Evolutionary conservation across 2,329 filamentous ascomycete genomes (phyloP), one percentile per base, ranked within the genome.

Genomic region (Pyricularia grisea): DNA sequence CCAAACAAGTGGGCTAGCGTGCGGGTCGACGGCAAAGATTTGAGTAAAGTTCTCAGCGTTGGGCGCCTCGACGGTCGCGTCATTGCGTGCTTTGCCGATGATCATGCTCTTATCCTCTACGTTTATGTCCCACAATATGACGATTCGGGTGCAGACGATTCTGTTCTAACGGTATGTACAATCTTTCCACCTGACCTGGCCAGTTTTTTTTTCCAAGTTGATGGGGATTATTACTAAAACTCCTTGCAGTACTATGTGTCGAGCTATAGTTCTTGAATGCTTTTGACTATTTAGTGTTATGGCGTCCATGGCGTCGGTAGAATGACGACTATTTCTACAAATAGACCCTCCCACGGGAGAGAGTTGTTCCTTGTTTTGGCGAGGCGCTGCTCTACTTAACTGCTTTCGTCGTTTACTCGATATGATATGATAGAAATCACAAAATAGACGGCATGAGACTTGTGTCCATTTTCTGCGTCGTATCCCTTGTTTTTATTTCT

Each of bases 11-110:
- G 94, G 93, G 92, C 93, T 0, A 93, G 88, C 28, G 94, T 98
- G 50, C 85, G 92, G 68, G 93, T 98, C 28, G 95, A 98, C 79
- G 95, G 93, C 42, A 91, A 89, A 77, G 95, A 99, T 77, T 98
- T 95, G 94, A 93, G 93, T 36, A 88, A 88, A 73, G 94, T 98
- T n/a, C 83, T 99, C 73, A 96, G 93, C 77, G 94, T 98, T 14
- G 94, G 94, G 1, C 85, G 94, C 67, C 81, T 98, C 33, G 94
- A 95, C 73, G 94, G 93, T 0, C 86, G 93, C 73, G 94, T 98
- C 67, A 95, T 98, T 81, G 95, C 94, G 69, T 97, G 94, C 76
- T 93, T 96, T 78, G 89, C 89, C 58, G 85, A 95, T 75, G 90
- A 92, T 68, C 89, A 93, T 77, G 92, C 92, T 2, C 78, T 96